Conservation (phyloP, 176 grass and related monocot species). For the Alloteropsis semialata region DNA sequence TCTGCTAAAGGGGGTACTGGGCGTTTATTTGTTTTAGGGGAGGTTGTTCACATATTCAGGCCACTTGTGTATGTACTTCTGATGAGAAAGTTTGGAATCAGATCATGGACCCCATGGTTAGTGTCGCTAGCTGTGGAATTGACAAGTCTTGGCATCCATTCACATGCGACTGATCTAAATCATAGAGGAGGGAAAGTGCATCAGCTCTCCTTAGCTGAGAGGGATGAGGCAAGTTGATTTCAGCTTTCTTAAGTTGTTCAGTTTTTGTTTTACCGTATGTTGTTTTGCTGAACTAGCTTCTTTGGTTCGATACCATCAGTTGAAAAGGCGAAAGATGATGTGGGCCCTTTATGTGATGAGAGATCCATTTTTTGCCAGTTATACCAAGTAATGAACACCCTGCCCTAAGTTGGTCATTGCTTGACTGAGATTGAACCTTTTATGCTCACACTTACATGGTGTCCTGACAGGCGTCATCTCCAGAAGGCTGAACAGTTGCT, state of each 20-base stretch:
- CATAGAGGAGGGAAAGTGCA: slow-evolving; percentile 53
- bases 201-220: slow-evolving; percentile 71
- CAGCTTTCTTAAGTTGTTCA: slow-evolving; percentile 11
- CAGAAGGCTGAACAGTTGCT: slow-evolving; percentile 66
- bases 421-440: not conserved
- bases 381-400: slow-evolving; percentile 59
- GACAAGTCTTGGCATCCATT: slow-evolving; percentile 77
- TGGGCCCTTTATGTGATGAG: slow-evolving; percentile 92
- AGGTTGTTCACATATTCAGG: slow-evolving; percentile 79
- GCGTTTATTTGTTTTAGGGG: slow-evolving; percentile 75
- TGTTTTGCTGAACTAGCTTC: slow-evolving; percentile 24
- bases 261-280: slow-evolving; percentile 4
- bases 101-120: slow-evolving; percentile 94
- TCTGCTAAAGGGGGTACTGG: slow-evolving; percentile 66
- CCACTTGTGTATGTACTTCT: slow-evolving; percentile 85
- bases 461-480: slow-evolving; percentile 61
- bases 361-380: slow-evolving; percentile 87
- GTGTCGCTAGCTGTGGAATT: slow-evolving; percentile 82
- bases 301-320: slow-evolving; percentile 41
- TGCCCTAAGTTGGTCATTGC: not conserved
- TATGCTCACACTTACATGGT: slow-evolving; percentile 21
- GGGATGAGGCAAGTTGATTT: slow-evolving; percentile 76
- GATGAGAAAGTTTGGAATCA: slow-evolving; percentile 90
- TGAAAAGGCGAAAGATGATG: slow-evolving; percentile 90
- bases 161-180: slow-evolving; percentile 46